Evolutionary conservation across 352 stramenopile species (phyloP).

Genomic region (Pythium biforme): DNA sequence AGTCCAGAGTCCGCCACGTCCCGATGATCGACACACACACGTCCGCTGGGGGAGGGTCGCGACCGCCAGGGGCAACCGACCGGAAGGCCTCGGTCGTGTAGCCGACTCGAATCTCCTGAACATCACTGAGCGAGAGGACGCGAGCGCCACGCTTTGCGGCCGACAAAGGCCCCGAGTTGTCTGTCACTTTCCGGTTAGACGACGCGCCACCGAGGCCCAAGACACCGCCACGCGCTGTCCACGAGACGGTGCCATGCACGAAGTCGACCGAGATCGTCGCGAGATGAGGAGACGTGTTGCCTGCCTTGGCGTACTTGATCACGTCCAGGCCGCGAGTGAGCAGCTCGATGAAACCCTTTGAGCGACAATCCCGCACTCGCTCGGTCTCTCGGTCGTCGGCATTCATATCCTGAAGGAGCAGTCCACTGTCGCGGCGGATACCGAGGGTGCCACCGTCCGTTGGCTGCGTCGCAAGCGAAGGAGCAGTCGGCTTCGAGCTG

Average conservation of each 20-base stretch:
- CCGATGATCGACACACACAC: constrained; percentile 63
- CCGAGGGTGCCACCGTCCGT: neutral
- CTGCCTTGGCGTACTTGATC: constrained; percentile 54
- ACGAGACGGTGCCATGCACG: constrained; percentile 36
- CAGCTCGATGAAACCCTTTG: constrained; percentile 64
- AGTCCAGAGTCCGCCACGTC: constrained; percentile 59
- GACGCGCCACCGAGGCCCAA: constrained; percentile 6
- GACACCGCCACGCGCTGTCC: constrained; percentile 41
- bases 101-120: constrained; percentile 52
- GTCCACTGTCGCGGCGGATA: constrained; percentile 8
- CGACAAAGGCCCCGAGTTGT: constrained; percentile 7
- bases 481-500: too few species aligned
- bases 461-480: neutral
- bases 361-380: constrained; percentile 52
- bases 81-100: constrained; percentile 53
- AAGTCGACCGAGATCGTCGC: constrained; percentile 60
- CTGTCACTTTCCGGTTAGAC: constrained; percentile 19
- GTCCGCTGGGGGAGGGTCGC: constrained; percentile 27
- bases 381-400: constrained; percentile 26
- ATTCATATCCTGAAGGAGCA: neutral
- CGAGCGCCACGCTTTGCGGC: constrained; percentile 12
- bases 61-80: constrained; percentile 24
- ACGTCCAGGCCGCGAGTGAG: constrained; percentile 59
- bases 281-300: constrained; percentile 41
- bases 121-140: constrained; percentile 45